Base-by-base conservation (phyloP, 2,329 filamentous ascomycete species). In the Xylaria sp. region DNA sequence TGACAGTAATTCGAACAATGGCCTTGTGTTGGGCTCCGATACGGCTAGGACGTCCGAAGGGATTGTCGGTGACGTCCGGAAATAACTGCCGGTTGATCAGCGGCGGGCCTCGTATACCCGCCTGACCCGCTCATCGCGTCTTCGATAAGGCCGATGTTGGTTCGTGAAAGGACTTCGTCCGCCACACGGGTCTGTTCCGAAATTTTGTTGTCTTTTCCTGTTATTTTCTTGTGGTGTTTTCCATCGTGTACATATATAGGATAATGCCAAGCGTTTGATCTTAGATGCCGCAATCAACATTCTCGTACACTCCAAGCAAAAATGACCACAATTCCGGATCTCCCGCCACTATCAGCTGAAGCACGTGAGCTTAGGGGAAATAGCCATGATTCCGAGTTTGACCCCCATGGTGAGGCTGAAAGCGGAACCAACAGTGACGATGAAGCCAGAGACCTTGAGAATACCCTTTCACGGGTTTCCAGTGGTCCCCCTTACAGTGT, bases 401-500 rank as follows among this genome's bases (percentile, higher is more conserved):
- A 70, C 20, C 58, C 62, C 23, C 68, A 63, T 4, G 62, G 68
- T 13, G 68, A 73, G 46, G 60, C 67, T 33, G 65, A 23, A n/a
- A 71, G 71, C 59, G 49, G 46, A 48, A 71, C 33, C 31, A 54
- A 67, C 31, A 68, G 51, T n/a, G 40, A 59, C 23, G 65, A 68
- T 57, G 67, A 71, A 26, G 42, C 64, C 38, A 67, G 15, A 26
- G 78, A 81, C 65, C 74, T 78, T 44, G 80, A 80, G 67, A 64
- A 57, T 38, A 72, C 73, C 2, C 75, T 83, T 5, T 77, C 72
- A 3, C 80, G 77, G 3, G 77, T 80, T 31, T 75, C 77, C 7
- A 82, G 77, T 60, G 81, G 81, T 0, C 82, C 81, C 5, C 76
- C 76, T 3, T 84, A 84, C 74, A 81, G 74, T 65, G 77, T 79